Evolutionary conservation across 352 stramenopile genomes (phyloP).

Genomic region (Thraustochytrium striatum): DNA sequence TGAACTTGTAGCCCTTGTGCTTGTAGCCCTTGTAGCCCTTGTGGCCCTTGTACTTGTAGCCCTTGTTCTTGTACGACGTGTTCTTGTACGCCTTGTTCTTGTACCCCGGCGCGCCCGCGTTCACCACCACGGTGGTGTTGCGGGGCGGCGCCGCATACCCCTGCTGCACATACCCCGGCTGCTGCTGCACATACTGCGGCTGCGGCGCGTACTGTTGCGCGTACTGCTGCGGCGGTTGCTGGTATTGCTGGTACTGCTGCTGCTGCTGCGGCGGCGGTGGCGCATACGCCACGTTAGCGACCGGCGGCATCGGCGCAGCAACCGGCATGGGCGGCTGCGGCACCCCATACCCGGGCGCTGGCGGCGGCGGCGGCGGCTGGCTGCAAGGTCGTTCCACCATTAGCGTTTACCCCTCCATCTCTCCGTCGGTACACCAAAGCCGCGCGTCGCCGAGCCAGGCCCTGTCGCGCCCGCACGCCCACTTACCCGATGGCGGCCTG

Average conservation of each 20-base stretch:
- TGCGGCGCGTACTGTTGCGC: neutral
- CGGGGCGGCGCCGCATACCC: neutral
- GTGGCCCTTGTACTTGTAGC: constrained; percentile 4
- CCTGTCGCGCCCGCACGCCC: too few species aligned
- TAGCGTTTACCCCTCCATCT: too few species aligned
- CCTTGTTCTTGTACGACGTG: constrained; percentile 8
- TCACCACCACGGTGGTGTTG: neutral
- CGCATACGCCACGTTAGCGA: neutral
- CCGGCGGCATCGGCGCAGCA: neutral
- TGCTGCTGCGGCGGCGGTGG: neutral
- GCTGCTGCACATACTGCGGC: neutral
- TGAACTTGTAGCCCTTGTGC: too few species aligned
- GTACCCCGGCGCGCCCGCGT: neutral
- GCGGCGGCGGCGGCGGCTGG: neutral
- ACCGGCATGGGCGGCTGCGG: neutral
- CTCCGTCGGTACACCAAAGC: too few species aligned
- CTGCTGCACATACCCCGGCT: neutral
- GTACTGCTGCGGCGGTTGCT: neutral
- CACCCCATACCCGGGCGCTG: neutral
- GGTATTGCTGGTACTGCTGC: neutral
- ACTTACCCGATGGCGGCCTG: constrained; percentile 19
- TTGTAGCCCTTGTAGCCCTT: constrained; percentile 32
- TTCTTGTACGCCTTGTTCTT: neutral
- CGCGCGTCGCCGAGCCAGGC: too few species aligned
- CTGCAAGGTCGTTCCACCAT: neutral